Evolutionary conservation across 2,329 filamentous ascomycete species (phyloP), one percentile per base, ranked within the genome.

Genomic region (Alternaria arborescens): DNA sequence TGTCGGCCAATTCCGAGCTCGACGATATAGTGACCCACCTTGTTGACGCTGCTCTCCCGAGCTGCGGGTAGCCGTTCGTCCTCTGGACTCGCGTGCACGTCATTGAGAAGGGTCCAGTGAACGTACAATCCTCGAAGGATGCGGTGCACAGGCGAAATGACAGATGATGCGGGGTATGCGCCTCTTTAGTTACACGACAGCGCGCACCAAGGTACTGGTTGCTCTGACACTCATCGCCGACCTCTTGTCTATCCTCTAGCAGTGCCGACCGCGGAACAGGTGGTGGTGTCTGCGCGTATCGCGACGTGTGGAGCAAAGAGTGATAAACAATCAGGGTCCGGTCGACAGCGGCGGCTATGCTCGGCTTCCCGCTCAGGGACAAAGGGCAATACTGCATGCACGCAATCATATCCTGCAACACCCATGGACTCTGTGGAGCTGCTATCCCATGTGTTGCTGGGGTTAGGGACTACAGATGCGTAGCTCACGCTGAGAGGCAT

Each of bases 131-230:
- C 41, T 64, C 38, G 64, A 60, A 47, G 44, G 56, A 43, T 26
- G 48, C 47, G 41, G 54, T 55, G 66, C 64, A 67, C 61, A 63
- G 62, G 58, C 58, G 34, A 46, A 14, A 51, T 55, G 55, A 24
- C 38, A 47, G 55, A 54, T 42, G 60, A 61, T 72, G 69, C 67
- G 68, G 68, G 69, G 69, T 70, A 69, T 55, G 57, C 38, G 51
- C 34, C 36, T 41, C 48, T n/a, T 30, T 55, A 42, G 62, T 65
- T 51, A 57, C 57, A 67, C 64, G 44, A 50, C 43, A 46, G 57
- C 53, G 24, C 36, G 53, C 32, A 42, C 55, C 41, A 44, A 38
- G 52, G 56, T 40, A 52, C 40, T 44, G 50, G 18, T 26, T 36
- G 52, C 28, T 44, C 26, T 30, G 42, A 36, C 52, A 30, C 40